Base-by-base conservation (phyloP, 192 early-diverging fungal genomes). In the Lobosporangium transversale region DNA sequence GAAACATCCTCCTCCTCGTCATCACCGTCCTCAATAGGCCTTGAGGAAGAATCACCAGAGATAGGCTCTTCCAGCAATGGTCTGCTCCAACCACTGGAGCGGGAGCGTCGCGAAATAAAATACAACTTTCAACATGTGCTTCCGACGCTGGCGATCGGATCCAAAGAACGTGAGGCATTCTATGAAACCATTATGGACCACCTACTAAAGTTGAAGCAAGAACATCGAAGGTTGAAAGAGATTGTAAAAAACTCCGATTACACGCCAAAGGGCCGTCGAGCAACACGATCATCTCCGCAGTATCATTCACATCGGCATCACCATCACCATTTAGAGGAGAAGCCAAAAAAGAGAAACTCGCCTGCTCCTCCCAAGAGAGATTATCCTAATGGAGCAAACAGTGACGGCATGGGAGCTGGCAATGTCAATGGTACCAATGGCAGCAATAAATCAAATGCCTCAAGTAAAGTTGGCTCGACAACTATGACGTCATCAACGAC, bases 101-200 rank as follows among this genome's bases (percentile, higher is more conserved):
- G 40, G 23, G 73, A 76, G 15, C 50, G 65, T 49, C 56, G 44
- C 21, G 63, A 61, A 2, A 50, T 76, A 65, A 37, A 56, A 33
- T 57, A 48, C 18, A 62, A 45, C 3, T 76, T 76, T 15, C 53
- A 57, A 12, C 52, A 67, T 54, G 73, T 76, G 3, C 36, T 76
- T 15, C 73, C 73, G 3, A 76, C 58, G 18, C 53, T 76, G 12
- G 53, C 73, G n/a, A 66, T 76, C 17, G 73, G 73, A 62, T 76
- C 73, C 35, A 76, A 76, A 43, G 73, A 76, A 31, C 73, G 73
- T 12, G 73, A 76, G 40, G 73, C 64, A 8, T 66, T 76, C 31
- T 76, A 76, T 44, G 73, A 76, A 45, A 58, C 31, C 9, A 62
- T 58, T n/a, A 76, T 76, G 73, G 73, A 76, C 24, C 73, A 67